Base-by-base conservation (phyloP, 2,329 filamentous ascomycete species). In the Aspergillus eucalypticola region DNA sequence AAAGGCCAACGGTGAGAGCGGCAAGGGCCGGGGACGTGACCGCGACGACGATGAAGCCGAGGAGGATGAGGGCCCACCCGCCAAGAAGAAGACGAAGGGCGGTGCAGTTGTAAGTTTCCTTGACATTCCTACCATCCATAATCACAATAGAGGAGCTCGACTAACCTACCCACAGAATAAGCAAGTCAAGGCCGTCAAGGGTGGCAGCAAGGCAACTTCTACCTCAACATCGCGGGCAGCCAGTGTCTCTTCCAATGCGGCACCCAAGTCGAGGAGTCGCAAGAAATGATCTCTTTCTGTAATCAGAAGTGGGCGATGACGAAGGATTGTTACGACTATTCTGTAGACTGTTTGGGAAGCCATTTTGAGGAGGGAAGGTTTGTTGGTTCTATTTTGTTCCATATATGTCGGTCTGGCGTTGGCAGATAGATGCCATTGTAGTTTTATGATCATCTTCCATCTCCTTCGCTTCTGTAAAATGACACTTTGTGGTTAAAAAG, bases 1-100 rank as follows among this genome's bases (percentile, higher is more conserved):
- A 29, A 79, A 80, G 39, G 66, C 75, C 64, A 88, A 87, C 67
- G 84, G 84, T 32, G 90, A 92, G 58, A 66, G 60, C 66, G 83
- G 84, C 38, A 95, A 95, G 81, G 87, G 91, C 67, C 80, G 81
- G 46, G 79, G 76, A 23, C 76, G 81, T 60, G 78, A 79, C 60
- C 70, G 90, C 6, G 92, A 94, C 49, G 92, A 95, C 42, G 90
- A 92, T 61, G 92, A 95, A 54, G 91, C 93, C 58, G 91, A 95
- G 68, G 89, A 91, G 63, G 86, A 93, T 56, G 90, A 90, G 46
- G 87, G 90, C 75, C 88, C 87, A 1, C 92, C 92, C n/a, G 88
- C 88, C 1, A 96, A 96, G 85, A 98, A 98, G 85, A 96, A 96
- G 86, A 84, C 88, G 15, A 96, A 96, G 84, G 91, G 90, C 69